Percentiles rank a stretch among this genome's conserved stretches.
These are phyloP conservation scores for Alternaria alternata DNA, from an alignment of 2,329 filamentous ascomycete species.

Conservation along the genomic window DNA sequence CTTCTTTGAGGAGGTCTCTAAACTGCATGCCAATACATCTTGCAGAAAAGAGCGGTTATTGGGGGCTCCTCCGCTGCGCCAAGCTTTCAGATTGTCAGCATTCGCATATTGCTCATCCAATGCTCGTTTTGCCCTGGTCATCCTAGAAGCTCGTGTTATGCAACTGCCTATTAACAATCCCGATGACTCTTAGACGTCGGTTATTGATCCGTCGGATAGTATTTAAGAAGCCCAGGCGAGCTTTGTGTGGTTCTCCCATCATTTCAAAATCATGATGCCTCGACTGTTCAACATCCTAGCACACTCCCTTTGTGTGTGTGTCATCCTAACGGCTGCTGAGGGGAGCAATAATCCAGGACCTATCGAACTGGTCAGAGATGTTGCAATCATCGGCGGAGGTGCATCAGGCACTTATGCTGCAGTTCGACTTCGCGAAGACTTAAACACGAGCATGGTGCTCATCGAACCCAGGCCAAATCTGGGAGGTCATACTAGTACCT, in stretches of 20 bases:
- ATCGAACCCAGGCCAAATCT: constrained; percentile 52
- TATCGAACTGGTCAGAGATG: constrained; percentile 29
- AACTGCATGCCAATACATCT: neutral
- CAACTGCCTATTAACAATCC: neutral
- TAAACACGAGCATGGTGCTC: constrained; percentile 52
- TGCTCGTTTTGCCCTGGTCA: neutral
- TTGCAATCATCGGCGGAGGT: constrained; percentile 57
- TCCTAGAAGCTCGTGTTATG: neutral
- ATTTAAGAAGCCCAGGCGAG: neutral
- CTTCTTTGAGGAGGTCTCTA: neutral
- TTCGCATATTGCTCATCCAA: neutral
- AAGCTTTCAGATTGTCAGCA: neutral
- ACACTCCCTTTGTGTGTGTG: neutral
- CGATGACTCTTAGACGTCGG: neutral
- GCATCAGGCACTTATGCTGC: constrained; percentile 55
- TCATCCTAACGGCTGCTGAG: neutral
- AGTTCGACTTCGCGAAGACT: constrained; percentile 51
- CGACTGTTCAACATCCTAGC: neutral
- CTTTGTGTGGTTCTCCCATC: neutral
- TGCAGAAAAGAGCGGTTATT: neutral
- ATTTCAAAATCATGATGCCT: neutral
- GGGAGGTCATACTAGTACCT: constrained; percentile 62
- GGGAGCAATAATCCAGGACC: neutral
- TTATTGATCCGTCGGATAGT: neutral
- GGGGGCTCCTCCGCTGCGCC: neutral